Evolutionary conservation across 2,329 filamentous ascomycete genomes (phyloP).

Genomic region (Penicillium sp.): DNA sequence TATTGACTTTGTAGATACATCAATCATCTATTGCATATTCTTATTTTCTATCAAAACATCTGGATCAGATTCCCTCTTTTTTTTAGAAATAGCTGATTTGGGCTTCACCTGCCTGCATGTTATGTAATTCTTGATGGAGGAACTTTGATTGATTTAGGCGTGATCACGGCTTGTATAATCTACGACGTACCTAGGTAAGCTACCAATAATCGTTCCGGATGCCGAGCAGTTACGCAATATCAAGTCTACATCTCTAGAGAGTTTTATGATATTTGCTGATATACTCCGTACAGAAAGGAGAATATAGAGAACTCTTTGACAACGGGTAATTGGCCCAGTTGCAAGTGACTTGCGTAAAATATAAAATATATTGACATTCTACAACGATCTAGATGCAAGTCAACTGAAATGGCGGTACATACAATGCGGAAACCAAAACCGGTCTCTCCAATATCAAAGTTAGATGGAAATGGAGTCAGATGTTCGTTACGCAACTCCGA

Average conservation of each 20-base stretch:
- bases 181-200: not conserved
- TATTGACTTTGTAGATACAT: not conserved
- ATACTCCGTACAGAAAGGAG: too few species aligned
- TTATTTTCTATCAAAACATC: not conserved
- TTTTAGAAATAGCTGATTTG: not conserved
- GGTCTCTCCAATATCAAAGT: not conserved
- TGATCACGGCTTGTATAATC: not conserved
- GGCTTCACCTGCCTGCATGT: not conserved
- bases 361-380: not conserved
- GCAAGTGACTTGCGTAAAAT: not conserved
- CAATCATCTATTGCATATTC: not conserved
- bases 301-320: not conserved
- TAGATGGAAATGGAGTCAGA: not conserved
- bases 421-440: not conserved
- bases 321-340: not conserved
- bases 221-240: not conserved
- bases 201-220: not conserved
- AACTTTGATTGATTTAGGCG: not conserved
- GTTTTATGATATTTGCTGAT: not conserved
- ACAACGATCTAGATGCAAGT: not conserved
- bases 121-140: not conserved
- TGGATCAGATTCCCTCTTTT: not conserved
- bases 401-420: not conserved
- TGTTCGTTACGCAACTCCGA: not conserved
- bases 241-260: not conserved